Percentiles rank a stretch among this genome's conserved stretches.
These are phyloP conservation scores for Leishmania turanica DNA, from an alignment of 208 protist species.

Conservation along the genomic window DNA sequence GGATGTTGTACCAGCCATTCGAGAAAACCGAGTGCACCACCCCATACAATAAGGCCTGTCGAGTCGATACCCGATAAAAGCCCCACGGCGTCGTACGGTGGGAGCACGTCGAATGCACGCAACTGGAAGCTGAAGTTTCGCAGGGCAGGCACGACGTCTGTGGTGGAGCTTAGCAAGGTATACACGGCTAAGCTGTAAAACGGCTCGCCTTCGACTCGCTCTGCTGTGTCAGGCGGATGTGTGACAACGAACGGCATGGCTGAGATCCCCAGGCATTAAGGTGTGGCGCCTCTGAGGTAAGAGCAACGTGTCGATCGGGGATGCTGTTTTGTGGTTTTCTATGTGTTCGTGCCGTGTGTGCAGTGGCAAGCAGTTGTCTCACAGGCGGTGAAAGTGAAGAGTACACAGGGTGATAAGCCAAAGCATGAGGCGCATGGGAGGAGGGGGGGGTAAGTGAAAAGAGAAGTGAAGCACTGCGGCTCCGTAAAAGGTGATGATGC, in stretches of 20 bases:
- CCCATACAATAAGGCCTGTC: slow-evolving; percentile 48
- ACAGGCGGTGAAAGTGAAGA: neutral
- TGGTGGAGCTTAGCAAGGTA: neutral
- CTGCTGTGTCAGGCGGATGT: slow-evolving; percentile 34
- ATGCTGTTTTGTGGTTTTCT: neutral
- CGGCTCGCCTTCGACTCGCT: slow-evolving; percentile 33
- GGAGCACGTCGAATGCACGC: slow-evolving; percentile 37
- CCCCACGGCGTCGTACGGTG: slow-evolving; percentile 39
- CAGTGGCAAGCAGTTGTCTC: neutral
- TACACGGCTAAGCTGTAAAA: slow-evolving; percentile 39
- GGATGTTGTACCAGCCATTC: slow-evolving; percentile 33
- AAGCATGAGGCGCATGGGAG: neutral
- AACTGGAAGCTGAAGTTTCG: slow-evolving; percentile 29
- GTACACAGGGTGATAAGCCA: too few species aligned
- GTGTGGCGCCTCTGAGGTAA: too few species aligned
- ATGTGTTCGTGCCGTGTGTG: neutral
- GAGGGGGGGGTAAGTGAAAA: neutral
- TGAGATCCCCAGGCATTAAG: neutral
- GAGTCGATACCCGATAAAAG: slow-evolving; percentile 34
- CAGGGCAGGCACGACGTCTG: neutral
- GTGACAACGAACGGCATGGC: slow-evolving; percentile 37
- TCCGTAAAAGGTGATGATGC: neutral
- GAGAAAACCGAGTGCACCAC: slow-evolving; percentile 37
- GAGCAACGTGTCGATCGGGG: neutral
- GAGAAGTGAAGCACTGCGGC: neutral